Percentiles rank a stretch among this genome's conserved stretches.
phyloP scores from a whole-genome alignment of 495 filamentous ascomycete genomes.

The Penicillium coprophilum region DNA sequence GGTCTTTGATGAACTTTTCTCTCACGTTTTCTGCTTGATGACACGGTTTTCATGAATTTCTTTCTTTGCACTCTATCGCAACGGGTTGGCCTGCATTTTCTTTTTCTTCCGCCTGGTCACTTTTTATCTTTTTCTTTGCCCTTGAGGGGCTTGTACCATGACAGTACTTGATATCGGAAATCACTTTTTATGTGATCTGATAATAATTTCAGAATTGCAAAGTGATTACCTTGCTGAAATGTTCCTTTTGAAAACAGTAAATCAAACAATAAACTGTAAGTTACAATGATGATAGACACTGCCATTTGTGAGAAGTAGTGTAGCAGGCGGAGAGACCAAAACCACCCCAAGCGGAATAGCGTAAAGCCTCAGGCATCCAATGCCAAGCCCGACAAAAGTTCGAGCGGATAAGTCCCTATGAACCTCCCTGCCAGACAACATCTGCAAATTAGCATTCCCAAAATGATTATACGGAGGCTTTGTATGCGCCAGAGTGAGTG shows the following conservation, averaged over 20 bases:
- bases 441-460: constrained; percentile 21
- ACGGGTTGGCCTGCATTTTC: constrained; percentile 19
- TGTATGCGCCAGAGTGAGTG: constrained; percentile 48
- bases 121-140: constrained; percentile 2
- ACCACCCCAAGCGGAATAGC: constrained; percentile 21
- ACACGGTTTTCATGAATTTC: constrained; percentile 30
- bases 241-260: background rate
- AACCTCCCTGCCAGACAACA: constrained; percentile 17
- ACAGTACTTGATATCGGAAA: constrained; percentile 21
- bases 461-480: constrained; percentile 47
- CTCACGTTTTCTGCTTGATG: constrained; percentile 18
- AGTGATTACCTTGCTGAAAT: constrained; percentile 5
- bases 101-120: constrained; percentile 14
- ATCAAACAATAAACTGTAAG: background rate
- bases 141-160: constrained; percentile 20
- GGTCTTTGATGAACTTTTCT: background rate
- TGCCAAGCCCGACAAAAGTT: constrained; percentile 50
- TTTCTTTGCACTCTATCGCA: constrained; percentile 13
- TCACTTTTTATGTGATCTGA: constrained; percentile 2
- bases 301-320: background rate
- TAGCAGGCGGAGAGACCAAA: constrained; percentile 12
- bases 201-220: constrained; percentile 12
- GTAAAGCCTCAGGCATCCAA: constrained; percentile 28
- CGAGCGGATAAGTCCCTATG: constrained; percentile 34
- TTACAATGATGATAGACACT: background rate